Base-by-base conservation (phyloP, 768 basidiomycete species). In the Amanita phalloides region DNA sequence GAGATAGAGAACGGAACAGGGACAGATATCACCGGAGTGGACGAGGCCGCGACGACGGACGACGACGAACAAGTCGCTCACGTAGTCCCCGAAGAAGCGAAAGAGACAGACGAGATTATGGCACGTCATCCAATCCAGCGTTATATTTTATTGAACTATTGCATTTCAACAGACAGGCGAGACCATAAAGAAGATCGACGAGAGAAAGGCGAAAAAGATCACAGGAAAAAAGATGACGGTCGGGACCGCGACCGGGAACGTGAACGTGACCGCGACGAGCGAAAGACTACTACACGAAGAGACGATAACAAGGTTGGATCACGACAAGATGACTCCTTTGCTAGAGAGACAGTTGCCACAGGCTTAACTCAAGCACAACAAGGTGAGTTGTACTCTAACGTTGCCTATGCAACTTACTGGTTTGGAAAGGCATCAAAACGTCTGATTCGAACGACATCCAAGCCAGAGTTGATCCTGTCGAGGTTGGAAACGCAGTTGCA, bases 1-100 rank as follows among this genome's bases (percentile, higher is more conserved):
- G 62, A 26, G 58, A 52, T 10, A 53, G 45, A 13, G 51, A 45
- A 9, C 26, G 43, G 26, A 45, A 48, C 14, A 53, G 45, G 5
- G 49, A 44, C 35, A 48, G 28, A 6, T 36, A 53, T 14, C 44
- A 32, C 35, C 20, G 70, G 30, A 65, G 71, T 8, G 67, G 69
- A 51, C 59, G 63, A 28, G 59, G 70, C 54, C 66, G 71, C 38
- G 71, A 72, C 46, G 71, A 73, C 54, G 63, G 65, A 42, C 67
- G 71, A 47, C 72, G 74, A 52, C 71, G 79, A 52, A 64, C 71
- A 14, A 74, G 75, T 61, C 69, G 75, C 44, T 76, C 75, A 44
- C 70, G 75, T 51, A 77, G 76, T 61, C 77, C 75, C 42, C 67
- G 66, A 13, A 64, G 71, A 58, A 63, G 67, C 42, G 69, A 74